Base-by-base conservation (phyloP, 2,329 filamentous ascomycete species). In the Pseudopithomyces maydicus region DNA sequence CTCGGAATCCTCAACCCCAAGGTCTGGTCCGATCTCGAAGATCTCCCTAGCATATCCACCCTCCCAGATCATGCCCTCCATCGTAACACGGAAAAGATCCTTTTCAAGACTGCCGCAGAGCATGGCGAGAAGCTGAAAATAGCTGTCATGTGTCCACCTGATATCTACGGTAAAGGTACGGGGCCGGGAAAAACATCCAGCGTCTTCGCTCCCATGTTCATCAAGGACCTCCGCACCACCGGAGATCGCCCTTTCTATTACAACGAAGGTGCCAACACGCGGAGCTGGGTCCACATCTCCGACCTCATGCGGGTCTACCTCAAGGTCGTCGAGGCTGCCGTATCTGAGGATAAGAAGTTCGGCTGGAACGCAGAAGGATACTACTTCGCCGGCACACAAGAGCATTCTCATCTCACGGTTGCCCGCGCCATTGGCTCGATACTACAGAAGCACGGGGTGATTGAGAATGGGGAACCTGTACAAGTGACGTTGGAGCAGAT, bases 71-170 rank as follows among this genome's bases (percentile, higher is more conserved):
- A 73, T 1, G 86, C 81, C 6, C 72, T 81, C 19, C 90, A 92
- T 74, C 84, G 88, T 14, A 79, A 86, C 66, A 84, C 90, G 1
- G 90, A 93, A 72, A 83, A 85, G 68, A 80, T 90, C n/a, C 83
- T 92, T 8, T 76, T 88, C 0, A 72, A 71, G 0, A 78, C 80
- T 0, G 79, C 78, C 0, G 71, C 74, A 0, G 73, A 29, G 60
- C 74, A 62, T 69, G 68, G 22, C 69, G 69, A 78, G 26, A 73
- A 70, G 0, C 77, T 87, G 6, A 65, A 68, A 2, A 66, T 73
- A 2, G 74, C 74, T 0, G 81, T 90, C 26, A 79, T 90, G 6
- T 88, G 84, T 62, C 86, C 88, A 11, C 86, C 87, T 0, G 84
- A 83, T 2, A 89, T 90, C 60, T 90, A 89, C 63, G 86, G 75